These are phyloP conservation scores for Fusarium odoratissimum DNA, from an alignment of 2,329 filamentous ascomycete species.

Conservation along the genomic window DNA sequence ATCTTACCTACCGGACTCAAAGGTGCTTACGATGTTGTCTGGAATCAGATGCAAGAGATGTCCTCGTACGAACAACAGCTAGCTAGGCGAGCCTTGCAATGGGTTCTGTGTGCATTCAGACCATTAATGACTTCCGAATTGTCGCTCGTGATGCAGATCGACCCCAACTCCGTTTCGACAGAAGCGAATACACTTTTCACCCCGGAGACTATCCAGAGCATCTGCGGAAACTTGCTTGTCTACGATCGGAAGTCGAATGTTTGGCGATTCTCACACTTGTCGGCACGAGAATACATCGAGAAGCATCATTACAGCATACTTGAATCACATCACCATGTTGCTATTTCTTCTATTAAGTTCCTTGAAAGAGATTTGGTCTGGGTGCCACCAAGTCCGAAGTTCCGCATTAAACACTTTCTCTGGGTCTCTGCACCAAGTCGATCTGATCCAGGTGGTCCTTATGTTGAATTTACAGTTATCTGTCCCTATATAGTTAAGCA, in stretches of 20 bases:
- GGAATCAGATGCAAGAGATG: background rate
- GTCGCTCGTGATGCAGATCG: rapidly evolving
- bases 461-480: no score
- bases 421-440: no score
- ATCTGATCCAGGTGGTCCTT: no score
- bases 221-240: background rate
- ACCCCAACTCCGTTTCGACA: no score
- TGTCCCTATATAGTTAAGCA: rapidly evolving
- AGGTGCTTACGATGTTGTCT: rapidly evolving
- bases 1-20: rapidly evolving
- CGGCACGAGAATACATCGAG: background rate
- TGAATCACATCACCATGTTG: rapidly evolving
- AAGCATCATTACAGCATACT: rapidly evolving
- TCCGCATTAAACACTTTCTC: no score
- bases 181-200: background rate
- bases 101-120: rapidly evolving
- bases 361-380: rapidly evolving
- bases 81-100: rapidly evolving
- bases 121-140: rapidly evolving
- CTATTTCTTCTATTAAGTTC: background rate
- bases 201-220: rapidly evolving
- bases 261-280: background rate
- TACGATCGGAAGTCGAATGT: rapidly evolving
- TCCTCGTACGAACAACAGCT: rapidly evolving
- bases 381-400: no score